Conservation (phyloP, 2,329 filamentous ascomycete species). For the Golovinomyces cichoracearum region DNA sequence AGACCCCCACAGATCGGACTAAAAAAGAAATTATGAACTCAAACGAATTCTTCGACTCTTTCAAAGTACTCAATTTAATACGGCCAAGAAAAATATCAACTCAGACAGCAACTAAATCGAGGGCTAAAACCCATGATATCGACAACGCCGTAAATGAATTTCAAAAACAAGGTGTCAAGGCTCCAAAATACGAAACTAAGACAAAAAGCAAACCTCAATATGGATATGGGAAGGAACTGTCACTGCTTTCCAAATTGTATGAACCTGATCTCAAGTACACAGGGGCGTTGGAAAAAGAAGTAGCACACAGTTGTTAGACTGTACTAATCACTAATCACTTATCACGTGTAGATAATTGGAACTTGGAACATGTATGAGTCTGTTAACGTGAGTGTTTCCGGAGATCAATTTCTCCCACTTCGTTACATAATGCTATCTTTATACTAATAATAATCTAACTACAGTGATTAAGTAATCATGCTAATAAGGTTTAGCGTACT, state of each 20-base stretch:
- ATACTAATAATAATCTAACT: too few species aligned
- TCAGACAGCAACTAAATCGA: neutral
- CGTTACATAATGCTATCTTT: too few species aligned
- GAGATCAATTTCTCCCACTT: too few species aligned
- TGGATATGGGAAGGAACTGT: neutral
- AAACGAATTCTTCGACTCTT: neutral
- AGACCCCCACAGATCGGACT: neutral
- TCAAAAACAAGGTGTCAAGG: neutral
- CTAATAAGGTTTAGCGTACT: too few species aligned
- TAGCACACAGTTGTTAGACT: too few species aligned
- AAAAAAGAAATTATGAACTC: neutral
- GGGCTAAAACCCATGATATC: neutral
- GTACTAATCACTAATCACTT: too few species aligned
- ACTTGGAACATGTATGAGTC: too few species aligned
- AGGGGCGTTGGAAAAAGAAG: too few species aligned
- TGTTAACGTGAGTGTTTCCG: too few species aligned
- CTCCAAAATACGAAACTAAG: neutral
- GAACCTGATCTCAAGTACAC: neutral
- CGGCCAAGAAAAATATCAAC: neutral
- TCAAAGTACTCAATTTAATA: neutral
- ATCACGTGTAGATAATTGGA: too few species aligned
- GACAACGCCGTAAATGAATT: neutral
- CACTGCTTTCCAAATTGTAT: neutral
- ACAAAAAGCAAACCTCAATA: neutral
- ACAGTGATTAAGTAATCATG: too few species aligned